Evolutionary conservation across 352 stramenopile genomes (phyloP).

Genomic region (Pythium aristosporum): DNA sequence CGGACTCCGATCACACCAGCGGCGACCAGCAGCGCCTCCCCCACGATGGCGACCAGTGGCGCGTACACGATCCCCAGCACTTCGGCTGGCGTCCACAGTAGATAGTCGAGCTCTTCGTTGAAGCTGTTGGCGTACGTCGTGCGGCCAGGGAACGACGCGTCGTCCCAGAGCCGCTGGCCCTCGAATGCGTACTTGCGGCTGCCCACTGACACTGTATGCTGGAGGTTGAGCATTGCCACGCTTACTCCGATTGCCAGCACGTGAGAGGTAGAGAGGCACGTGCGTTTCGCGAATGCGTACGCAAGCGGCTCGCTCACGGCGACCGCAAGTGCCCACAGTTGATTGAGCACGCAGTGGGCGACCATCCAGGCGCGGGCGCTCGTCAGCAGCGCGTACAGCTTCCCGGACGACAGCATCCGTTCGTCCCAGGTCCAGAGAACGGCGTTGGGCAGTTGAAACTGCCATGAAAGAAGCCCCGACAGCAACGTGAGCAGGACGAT

Average conservation of each 20-base stretch:
- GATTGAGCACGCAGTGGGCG: constrained; percentile 36
- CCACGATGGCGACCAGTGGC: constrained; percentile 35
- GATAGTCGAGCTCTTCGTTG: constrained; percentile 48
- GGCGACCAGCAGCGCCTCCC: constrained; percentile 30
- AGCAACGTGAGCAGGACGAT: constrained; percentile 44
- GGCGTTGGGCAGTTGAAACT: constrained; percentile 44
- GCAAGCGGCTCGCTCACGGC: constrained; percentile 36
- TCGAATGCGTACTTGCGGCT: constrained; percentile 38
- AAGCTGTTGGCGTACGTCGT: constrained; percentile 46
- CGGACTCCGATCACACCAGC: constrained; percentile 26
- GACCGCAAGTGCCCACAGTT: constrained; percentile 38
- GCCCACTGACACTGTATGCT: constrained; percentile 30
- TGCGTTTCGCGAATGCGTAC: constrained; percentile 38
- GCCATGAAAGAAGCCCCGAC: constrained; percentile 50
- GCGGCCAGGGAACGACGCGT: constrained; percentile 30
- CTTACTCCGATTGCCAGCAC: constrained; percentile 33
- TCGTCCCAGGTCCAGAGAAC: constrained; percentile 47
- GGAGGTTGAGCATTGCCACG: constrained; percentile 30
- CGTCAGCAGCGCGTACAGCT: constrained; percentile 31
- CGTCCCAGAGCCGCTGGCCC: constrained; percentile 36
- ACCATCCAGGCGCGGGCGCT: constrained; percentile 54
- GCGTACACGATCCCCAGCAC: constrained; percentile 34
- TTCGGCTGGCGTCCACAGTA: constrained; percentile 29
- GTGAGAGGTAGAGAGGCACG: constrained; percentile 41
- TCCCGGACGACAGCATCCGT: constrained; percentile 2